Evolutionary conservation across 805 yeast species (phyloP), one percentile per base, ranked within the genome.

Genomic region (Candida manassasensis): DNA sequence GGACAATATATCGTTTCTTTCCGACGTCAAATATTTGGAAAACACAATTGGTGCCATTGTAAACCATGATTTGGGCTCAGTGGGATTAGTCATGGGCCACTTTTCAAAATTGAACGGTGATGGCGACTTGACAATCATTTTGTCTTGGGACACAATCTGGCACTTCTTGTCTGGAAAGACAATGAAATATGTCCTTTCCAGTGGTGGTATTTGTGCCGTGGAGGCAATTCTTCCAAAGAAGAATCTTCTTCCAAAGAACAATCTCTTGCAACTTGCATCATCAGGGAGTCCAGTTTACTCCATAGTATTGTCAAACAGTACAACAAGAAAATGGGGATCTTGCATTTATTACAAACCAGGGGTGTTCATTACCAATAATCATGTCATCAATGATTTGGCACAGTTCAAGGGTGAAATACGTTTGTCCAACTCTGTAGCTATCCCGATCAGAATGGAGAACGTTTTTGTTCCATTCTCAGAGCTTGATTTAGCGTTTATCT

Each of bases 11-110:
- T 59, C 58, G 9, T 58, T 51, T 41, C 43, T 70, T 5, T 46
- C 64, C 12, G 77, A 71, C 44, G 44, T 57, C 10, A 63, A 58
- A 45, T 71, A 60, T 43, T 35, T 71, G 40, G 76, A 71, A 35
- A 71, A 70, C 40, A 67, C 67, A 69, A 44, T 53, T 8, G 77
- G 77, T 6, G 73, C 66, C 0, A 39, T 63, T 3, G 68, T 45
- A 7, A 34, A 27, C 6, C 32, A 22, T 1, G 9, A 18, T 4
- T 38, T 33, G 1, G 36, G 35, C 1, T 50, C 60, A 1, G 31
- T 63, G 4, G 77, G 77, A 0, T 42, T 71, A 17, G 55, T 71
- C 1, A 38, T 60, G 40, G 69, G 73, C 0, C 59, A 55, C 33
- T 34, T 69, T 15, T 45, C 60, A 10, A 67, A 66, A 39, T 35